phyloP scores from a whole-genome alignment of 805 yeast species.

The Ogataea haglerorum region DNA sequence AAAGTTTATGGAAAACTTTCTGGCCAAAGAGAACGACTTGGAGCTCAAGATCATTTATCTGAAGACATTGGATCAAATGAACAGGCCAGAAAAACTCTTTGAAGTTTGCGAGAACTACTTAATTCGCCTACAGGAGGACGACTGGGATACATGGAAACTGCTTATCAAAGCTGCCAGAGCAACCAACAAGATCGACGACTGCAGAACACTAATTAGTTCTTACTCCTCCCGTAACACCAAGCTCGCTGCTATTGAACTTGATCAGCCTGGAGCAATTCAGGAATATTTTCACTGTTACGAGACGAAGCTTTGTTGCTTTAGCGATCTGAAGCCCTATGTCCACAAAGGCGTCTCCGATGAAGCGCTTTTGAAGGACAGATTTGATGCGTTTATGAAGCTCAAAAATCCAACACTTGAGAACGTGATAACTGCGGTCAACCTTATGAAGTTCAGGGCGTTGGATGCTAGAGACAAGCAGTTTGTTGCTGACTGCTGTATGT shows the following conservation, averaged over 20 bases:
- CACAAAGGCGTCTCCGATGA: conserved; percentile 10
- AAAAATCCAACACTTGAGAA: conserved; percentile 21
- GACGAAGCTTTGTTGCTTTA: conserved; percentile 60
- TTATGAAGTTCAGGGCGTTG: conserved; percentile 43
- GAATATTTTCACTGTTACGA: conserved; percentile 46
- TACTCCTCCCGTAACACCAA: conserved; percentile 51
- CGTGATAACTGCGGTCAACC: conserved; percentile 29
- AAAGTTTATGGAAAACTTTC: conserved; percentile 28
- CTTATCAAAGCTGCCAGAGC: conserved; percentile 44
- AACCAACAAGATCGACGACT: conserved; percentile 33
- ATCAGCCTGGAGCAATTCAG: conserved; percentile 23
- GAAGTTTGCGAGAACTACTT: conserved; percentile 41
- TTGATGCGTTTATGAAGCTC: background rate
- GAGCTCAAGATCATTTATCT: conserved; percentile 58
- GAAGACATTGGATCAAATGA: conserved; percentile 40
- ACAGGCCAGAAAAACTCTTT: conserved; percentile 44
- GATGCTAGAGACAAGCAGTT: conserved; percentile 22
- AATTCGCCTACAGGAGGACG: conserved; percentile 54
- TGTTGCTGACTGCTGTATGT: conserved; percentile 33
- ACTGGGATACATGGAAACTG: conserved; percentile 71
- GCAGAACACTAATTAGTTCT: conserved; percentile 29
- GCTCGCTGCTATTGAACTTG: conserved; percentile 50
- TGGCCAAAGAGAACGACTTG: conserved; percentile 47
- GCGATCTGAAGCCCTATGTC: conserved; percentile 48
- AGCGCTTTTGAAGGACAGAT: background rate